Evolutionary conservation across 345 rosid genomes (phyloP).

Genomic region (Erysimum cheiranthoides): DNA sequence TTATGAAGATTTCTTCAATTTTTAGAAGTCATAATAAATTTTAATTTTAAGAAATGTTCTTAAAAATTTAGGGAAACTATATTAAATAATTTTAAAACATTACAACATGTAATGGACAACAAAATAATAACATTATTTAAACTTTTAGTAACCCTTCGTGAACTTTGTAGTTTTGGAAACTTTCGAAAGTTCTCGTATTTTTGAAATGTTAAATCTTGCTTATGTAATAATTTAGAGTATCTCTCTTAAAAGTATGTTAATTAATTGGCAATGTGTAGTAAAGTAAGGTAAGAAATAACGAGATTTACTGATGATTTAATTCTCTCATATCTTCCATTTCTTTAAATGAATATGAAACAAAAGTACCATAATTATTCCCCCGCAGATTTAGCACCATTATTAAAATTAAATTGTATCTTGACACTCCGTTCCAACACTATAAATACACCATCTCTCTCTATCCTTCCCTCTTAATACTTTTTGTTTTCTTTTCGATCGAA

Average conservation of each 20-base stretch:
- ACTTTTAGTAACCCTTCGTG: not conserved
- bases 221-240: not conserved
- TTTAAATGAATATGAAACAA: slow-evolving; percentile 5
- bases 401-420: not conserved
- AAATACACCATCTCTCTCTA: slow-evolving; percentile 14
- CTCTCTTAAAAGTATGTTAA: not conserved
- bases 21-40: not conserved
- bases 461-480: not conserved
- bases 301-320: slow-evolving; percentile 19
- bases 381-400: slow-evolving; percentile 18
- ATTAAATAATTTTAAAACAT: not conserved
- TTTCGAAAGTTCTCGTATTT: not conserved
- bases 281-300: slow-evolving; percentile 14
- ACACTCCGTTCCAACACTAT: slow-evolving; percentile 7
- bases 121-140: not conserved
- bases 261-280: not conserved
- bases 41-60: not conserved
- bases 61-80: not conserved
- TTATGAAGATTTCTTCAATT: not conserved
- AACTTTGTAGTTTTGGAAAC: not conserved
- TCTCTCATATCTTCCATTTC: slow-evolving; percentile 32
- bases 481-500: slow-evolving; percentile 4
- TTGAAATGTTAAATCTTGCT: not conserved
- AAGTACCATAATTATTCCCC: slow-evolving; percentile 13
- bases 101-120: too few species aligned